Percentiles rank a stretch among this genome's conserved stretches.
Conservation (phyloP, 176 grass and related monocot genomes). For the Oryza officinalis region DNA sequence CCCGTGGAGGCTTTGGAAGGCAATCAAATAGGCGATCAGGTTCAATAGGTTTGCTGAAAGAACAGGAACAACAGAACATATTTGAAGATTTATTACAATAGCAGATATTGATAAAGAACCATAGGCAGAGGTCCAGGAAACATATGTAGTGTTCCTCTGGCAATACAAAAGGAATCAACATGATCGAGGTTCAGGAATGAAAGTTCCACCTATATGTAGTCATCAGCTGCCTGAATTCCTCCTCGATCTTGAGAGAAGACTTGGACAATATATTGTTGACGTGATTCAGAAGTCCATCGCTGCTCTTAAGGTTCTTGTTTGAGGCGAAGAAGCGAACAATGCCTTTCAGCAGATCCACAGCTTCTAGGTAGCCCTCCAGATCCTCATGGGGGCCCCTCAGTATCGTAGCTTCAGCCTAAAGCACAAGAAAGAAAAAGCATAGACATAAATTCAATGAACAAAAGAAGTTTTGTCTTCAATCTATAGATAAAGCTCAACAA, state of each 20-base stretch:
- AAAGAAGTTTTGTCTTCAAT: slow-evolving; percentile 7
- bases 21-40: slow-evolving; percentile 61
- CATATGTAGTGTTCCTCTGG: background rate
- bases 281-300: slow-evolving; percentile 51
- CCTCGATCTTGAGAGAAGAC: slow-evolving; percentile 63
- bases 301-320: slow-evolving; percentile 53
- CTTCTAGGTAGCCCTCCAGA: slow-evolving; percentile 68
- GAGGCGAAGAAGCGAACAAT: slow-evolving; percentile 50
- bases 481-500: background rate
- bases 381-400: slow-evolving; percentile 66
- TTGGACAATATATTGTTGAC: slow-evolving; percentile 53
- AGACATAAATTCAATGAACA: background rate
- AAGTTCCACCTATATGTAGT: slow-evolving; percentile 57
- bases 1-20: slow-evolving; percentile 45
- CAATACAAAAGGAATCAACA: slow-evolving; percentile 4
- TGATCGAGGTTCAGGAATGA: slow-evolving; percentile 3
- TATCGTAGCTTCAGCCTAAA: slow-evolving; percentile 72
- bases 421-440: background rate
- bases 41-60: slow-evolving; percentile 78
- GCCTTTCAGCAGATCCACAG: slow-evolving; percentile 64
- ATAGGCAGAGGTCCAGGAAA: background rate
- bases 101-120: background rate
- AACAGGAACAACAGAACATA: slow-evolving; percentile 31
- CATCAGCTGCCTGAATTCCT: slow-evolving; percentile 74
- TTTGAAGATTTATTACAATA: background rate